Base-by-base conservation (phyloP, 345 rosid species). In the Aquilaria yunnanensis region DNA sequence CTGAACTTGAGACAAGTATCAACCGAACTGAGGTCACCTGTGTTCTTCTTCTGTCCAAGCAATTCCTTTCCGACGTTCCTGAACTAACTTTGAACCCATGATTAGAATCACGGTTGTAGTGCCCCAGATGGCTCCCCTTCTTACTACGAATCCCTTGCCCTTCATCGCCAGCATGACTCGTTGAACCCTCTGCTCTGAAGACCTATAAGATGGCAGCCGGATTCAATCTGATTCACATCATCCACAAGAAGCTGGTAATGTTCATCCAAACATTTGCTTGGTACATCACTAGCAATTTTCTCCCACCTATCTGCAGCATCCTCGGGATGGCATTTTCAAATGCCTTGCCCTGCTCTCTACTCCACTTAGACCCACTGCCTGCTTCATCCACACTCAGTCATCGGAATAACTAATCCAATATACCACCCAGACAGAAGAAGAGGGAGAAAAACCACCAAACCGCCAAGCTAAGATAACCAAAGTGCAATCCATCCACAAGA, bases 21-120 rank as follows among this genome's bases (percentile, higher is more conserved):
- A 23, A 23, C 23, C 23, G 23, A 23, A 23, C 23, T 34, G 72
- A 63, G 43, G 43, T 81, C 63, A 90, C 96, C 94, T 81, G 82
- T 89, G 96, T 51, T 94, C 99, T 41, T 90, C 97, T 77, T 90
- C 99, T 2, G 97, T 86, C 99, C 99, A 94, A 53, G 97, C 96
- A 77, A 86, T 85, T 61, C 99, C 97, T 74, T 90, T 94, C 14
- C 99, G 84, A 4, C 96, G 90, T 72, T 94, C 99, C 78, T 90
- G 97, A 73, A 88, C 99, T 23, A 90, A 70, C 70, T 85, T 88
- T 14, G 92, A 83, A 72, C 60, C 86, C 96, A 45, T 90, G 94
- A 73, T 74, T 81, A 55, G 91, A 76, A 52, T 90, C 92, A 11
- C 81, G 65, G 54, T 74, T 75, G 59, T 66, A 64, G 59, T 85